These are phyloP conservation scores for Hericium alpestre DNA, from an alignment of 768 basidiomycete species.

Conservation along the genomic window DNA sequence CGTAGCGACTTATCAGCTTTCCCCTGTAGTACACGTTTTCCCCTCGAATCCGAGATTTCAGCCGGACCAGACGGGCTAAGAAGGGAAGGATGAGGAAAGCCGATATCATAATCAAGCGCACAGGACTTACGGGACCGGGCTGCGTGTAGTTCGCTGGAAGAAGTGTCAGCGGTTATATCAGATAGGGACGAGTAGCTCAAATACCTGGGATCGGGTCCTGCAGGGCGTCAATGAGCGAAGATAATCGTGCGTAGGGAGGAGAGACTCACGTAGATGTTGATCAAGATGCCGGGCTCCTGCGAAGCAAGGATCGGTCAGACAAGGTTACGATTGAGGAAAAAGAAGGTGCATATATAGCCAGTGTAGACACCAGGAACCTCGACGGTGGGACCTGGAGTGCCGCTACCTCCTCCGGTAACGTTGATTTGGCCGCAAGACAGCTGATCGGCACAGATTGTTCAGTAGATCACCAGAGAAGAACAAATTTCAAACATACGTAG, in stretches of 20 bases:
- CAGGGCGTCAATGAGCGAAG: not conserved
- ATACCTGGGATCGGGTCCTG: not conserved
- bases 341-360: slow-evolving; percentile 6
- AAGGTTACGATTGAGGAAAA: not conserved
- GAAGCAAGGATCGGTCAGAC: not conserved
- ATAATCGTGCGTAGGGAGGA: not conserved
- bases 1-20: too few species aligned
- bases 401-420: slow-evolving; percentile 22
- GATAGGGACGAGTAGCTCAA: not conserved
- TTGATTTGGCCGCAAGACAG: slow-evolving; percentile 26
- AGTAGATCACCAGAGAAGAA: not conserved
- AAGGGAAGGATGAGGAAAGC: not conserved
- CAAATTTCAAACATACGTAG: slow-evolving; percentile 8
- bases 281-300: slow-evolving; percentile 22
- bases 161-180: not conserved
- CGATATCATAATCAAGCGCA: not conserved
- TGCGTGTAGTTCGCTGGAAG: slow-evolving; percentile 1
- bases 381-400: slow-evolving; percentile 23
- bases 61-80: slow-evolving; percentile 1
- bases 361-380: slow-evolving; percentile 26
- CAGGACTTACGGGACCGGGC: slow-evolving; percentile 2
- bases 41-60: not conserved
- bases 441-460: not conserved
- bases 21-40: too few species aligned
- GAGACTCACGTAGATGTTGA: slow-evolving; percentile 19